Conservation (phyloP, 1,139 yeast species). For the Taphrina pruni region DNA sequence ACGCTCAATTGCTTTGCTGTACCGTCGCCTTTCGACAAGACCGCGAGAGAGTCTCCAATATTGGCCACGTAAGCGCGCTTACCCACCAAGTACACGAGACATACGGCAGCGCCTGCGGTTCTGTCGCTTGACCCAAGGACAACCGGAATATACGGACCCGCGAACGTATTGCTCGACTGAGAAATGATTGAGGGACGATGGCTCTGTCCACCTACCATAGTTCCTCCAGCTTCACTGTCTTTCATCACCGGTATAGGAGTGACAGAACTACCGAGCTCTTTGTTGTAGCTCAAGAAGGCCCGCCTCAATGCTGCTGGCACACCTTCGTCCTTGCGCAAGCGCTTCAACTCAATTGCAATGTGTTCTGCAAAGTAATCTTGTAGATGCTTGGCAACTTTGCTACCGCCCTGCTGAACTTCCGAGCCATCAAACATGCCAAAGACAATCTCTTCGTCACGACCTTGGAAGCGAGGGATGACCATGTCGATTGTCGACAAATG, state of each 20-base stretch:
- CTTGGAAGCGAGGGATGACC: slow-evolving; percentile 85
- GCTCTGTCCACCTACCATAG: slow-evolving; percentile 14
- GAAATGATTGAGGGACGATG: slow-evolving; percentile 37
- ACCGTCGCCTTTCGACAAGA: slow-evolving; percentile 80
- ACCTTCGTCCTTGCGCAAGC: slow-evolving; percentile 57
- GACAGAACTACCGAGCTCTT: slow-evolving; percentile 69
- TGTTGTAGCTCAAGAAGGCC: slow-evolving; percentile 77
- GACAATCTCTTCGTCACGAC: slow-evolving; percentile 72
- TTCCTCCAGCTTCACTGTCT: slow-evolving; percentile 38
- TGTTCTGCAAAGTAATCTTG: slow-evolving; percentile 72
- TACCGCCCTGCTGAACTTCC: slow-evolving; percentile 50
- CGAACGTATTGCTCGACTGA: slow-evolving; percentile 30
- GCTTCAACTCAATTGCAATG: slow-evolving; percentile 67
- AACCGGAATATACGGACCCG: slow-evolving; percentile 22
- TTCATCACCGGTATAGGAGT: slow-evolving; percentile 52
- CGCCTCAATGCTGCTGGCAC: slow-evolving; percentile 72
- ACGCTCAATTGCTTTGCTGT: slow-evolving; percentile 74
- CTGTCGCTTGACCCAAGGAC: slow-evolving; percentile 65
- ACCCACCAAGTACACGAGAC: slow-evolving; percentile 78
- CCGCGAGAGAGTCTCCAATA: slow-evolving; percentile 86
- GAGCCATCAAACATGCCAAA: slow-evolving; percentile 90
- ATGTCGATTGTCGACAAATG: slow-evolving; percentile 79
- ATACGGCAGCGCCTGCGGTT: slow-evolving; percentile 82
- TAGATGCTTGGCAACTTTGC: slow-evolving; percentile 72
- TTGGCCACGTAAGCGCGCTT: slow-evolving; percentile 79